Conservation (phyloP, 139 green algal species). For the Chlamydomonas sp. region DNA sequence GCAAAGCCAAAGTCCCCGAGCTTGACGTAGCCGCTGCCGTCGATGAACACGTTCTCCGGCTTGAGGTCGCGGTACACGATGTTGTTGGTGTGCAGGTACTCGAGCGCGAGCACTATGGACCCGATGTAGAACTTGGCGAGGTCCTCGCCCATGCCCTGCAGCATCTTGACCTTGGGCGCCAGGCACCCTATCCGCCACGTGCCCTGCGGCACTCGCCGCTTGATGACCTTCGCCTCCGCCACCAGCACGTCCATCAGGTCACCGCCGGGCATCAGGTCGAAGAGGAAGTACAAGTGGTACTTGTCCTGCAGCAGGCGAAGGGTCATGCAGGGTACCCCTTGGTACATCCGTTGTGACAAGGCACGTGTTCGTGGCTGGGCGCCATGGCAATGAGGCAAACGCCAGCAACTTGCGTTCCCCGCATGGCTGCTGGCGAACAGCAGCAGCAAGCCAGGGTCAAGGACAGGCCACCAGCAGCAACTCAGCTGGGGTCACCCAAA, state of each 20-base stretch:
- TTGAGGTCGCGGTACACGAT: constrained; percentile 98
- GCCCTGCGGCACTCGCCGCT: constrained; percentile 61
- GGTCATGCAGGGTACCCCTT: not conserved
- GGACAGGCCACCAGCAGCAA: too few relatives aligned
- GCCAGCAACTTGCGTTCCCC: too few relatives aligned
- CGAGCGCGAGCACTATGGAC: constrained; percentile 90
- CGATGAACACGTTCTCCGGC: constrained; percentile 98
- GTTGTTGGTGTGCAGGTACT: constrained; percentile 94
- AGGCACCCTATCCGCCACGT: constrained; percentile 65
- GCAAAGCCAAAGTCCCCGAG: constrained; percentile 98
- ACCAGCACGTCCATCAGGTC: constrained; percentile 98
- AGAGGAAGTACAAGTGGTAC: constrained; percentile 95
- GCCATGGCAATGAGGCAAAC: too few relatives aligned
- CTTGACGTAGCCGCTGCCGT: constrained; percentile 85
- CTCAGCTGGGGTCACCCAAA: too few relatives aligned
- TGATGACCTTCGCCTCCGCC: constrained; percentile 89
- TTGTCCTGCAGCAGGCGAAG: constrained; percentile 81
- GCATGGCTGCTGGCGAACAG: not conserved
- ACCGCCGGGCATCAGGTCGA: constrained; percentile 93
- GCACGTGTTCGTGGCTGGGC: too few relatives aligned
- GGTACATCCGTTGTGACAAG: too few relatives aligned
- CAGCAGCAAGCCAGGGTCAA: too few relatives aligned
- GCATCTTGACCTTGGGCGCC: constrained; percentile 57
- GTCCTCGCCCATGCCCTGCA: constrained; percentile 85
- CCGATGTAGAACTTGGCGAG: constrained; percentile 92